Evolutionary conservation across 2,329 filamentous ascomycete genomes (phyloP), one percentile per base, ranked within the genome.

Genomic region (Cytospora schulzeri): DNA sequence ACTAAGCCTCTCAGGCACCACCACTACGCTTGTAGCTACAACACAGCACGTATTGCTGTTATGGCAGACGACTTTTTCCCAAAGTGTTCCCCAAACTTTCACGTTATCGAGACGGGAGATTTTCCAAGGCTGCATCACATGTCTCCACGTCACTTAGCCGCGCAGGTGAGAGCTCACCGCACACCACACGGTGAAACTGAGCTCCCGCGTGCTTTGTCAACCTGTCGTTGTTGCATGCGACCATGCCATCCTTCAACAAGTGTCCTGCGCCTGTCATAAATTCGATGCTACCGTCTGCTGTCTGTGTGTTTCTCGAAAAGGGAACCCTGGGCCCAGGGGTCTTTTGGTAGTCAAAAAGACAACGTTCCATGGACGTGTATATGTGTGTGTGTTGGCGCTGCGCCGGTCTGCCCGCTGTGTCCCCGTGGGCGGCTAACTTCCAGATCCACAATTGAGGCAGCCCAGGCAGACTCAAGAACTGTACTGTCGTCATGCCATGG

Each of bases 81-180:
- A 7, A 14, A 26, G 48, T 52, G 15, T 15, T n/a, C 26, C n/a
- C 48, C 55, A n/a, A n/a, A 33, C 50, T 59, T 59, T 59, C 33
- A 35, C 31, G 4, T 48, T 48, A 19, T 22, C 11, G 41, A 5
- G n/a, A 14, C 7, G 9, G 6, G 9, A 24, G 2, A 24, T 2
- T 19, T 8, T n/a, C n/a, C n/a, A 22, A 51, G 53, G 59, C 63
- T 62, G 60, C 55, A 58, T 59, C 63, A 56, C 60, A 62, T 59
- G 63, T 41, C 51, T 55, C 50, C 59, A 61, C n/a, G 17, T 24
- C 29, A 31, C 4, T 4, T 9, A 31, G 29, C 4, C 29, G 9
- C 4, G 29, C 22, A n/a, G 29, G 53, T 38, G 53, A 56, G 28
- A 31, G 53, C n/a, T 56, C 29, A 48, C 31, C 17, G 31, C 52